Percentiles rank a stretch among this genome's conserved stretches.
These are phyloP conservation scores for Pyrenophora seminiperda DNA, from an alignment of 2,329 filamentous ascomycete genomes.

Conservation along the genomic window DNA sequence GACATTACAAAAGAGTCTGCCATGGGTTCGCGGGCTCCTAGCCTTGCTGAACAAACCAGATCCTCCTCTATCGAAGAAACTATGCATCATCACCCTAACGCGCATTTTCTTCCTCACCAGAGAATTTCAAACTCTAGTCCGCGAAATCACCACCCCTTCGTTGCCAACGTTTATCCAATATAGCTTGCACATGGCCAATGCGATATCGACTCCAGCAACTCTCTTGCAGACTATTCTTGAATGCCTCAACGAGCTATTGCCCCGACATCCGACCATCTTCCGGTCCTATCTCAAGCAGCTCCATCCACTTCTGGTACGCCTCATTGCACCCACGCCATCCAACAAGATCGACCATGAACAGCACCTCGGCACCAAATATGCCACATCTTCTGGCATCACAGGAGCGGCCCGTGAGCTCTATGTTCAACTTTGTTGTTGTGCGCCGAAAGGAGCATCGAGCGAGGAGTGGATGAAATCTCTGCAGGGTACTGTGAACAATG, in stretches of 20 bases:
- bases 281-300: conserved; percentile 76
- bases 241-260: conserved; percentile 72
- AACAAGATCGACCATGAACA: conserved; percentile 30
- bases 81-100: conserved; percentile 77
- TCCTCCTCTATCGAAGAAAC: conserved; percentile 72
- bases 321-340: conserved; percentile 68
- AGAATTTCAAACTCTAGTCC: conserved; percentile 78
- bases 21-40: conserved; percentile 79
- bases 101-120: conserved; percentile 84
- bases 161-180: conserved; percentile 75
- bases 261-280: conserved; percentile 82
- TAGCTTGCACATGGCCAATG: conserved; percentile 66
- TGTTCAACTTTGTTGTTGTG: conserved; percentile 76
- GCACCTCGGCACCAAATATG: conserved; percentile 40
- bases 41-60: conserved; percentile 81
- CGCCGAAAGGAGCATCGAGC: conserved; percentile 75
- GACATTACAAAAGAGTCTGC: conserved; percentile 70
- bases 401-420: conserved; percentile 67
- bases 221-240: conserved; percentile 72
- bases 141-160: conserved; percentile 86
- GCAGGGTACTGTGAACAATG: conserved; percentile 63
- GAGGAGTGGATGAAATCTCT: conserved; percentile 79
- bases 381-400: conserved; percentile 59
- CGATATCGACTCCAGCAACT: conserved; percentile 27
- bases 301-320: conserved; percentile 62